Conservation (phyloP, 2,329 filamentous ascomycete species). For the Rutstroemia sydowiana region DNA sequence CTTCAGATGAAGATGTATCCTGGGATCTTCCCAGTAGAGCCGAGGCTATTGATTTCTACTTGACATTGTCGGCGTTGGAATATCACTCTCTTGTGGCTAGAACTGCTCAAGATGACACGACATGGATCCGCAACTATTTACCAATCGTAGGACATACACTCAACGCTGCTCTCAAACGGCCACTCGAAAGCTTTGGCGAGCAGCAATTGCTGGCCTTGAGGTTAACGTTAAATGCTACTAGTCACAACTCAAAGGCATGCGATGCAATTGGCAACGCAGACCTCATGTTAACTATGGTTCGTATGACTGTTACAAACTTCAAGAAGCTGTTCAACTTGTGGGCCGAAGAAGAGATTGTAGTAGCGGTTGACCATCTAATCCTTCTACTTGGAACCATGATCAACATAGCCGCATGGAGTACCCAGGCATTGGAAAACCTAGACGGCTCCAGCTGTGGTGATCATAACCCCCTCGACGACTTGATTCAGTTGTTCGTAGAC, state of each 20-base stretch:
- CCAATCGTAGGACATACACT: constrained; percentile 44
- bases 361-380: constrained; percentile 62
- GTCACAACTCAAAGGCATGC: constrained; percentile 66
- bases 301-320: constrained; percentile 46
- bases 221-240: constrained; percentile 78
- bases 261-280: constrained; percentile 57
- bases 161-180: constrained; percentile 31
- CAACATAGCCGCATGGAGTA: constrained; percentile 76
- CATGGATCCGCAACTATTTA: constrained; percentile 44
- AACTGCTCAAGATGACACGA: constrained; percentile 35
- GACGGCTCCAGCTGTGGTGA: constrained; percentile 33
- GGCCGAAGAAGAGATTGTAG: constrained; percentile 41
- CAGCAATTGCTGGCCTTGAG: constrained; percentile 40
- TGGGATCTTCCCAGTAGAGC: constrained; percentile 22
- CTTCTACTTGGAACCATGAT: constrained; percentile 77
- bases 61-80: constrained; percentile 46
- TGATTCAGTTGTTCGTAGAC: constrained; percentile 61
- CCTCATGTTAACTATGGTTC: constrained; percentile 43
- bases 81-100: constrained; percentile 43
- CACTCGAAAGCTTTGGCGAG: constrained; percentile 32
- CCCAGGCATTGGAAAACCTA: constrained; percentile 47
- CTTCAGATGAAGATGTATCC: constrained; percentile 17
- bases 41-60: constrained; percentile 32
- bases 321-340: constrained; percentile 40
- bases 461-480: constrained; percentile 44